Conservation (phyloP, 2,329 filamentous ascomycete species). For the Aureobasidium sp. region DNA sequence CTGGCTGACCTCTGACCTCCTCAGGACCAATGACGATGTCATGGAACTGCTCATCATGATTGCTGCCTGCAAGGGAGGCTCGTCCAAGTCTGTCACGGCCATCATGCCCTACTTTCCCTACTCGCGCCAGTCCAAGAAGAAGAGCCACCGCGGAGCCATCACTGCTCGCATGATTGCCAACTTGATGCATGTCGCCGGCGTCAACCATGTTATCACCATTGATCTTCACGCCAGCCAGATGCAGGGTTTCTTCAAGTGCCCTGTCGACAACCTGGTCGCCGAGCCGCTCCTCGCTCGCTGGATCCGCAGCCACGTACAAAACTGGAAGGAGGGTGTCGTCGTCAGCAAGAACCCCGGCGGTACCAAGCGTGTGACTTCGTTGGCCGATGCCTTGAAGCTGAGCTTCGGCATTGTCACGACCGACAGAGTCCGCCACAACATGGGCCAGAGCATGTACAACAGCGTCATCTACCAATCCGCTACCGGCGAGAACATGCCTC, state of each 20-base stretch:
- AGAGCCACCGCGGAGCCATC: slow-evolving; percentile 91
- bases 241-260: slow-evolving; percentile 98
- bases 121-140: slow-evolving; percentile 98
- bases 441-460: slow-evolving; percentile 57
- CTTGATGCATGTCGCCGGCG: slow-evolving; percentile 82
- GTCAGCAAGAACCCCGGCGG: slow-evolving; percentile 98
- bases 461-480: slow-evolving; percentile 63
- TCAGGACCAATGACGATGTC: slow-evolving; percentile 88
- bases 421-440: slow-evolving; percentile 50
- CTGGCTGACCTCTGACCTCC: slow-evolving; percentile 27
- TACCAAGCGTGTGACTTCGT: slow-evolving; percentile 91
- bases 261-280: slow-evolving; percentile 93
- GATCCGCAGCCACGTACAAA: slow-evolving; percentile 81
- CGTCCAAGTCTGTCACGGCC: slow-evolving; percentile 93
- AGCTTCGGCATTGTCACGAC: slow-evolving; percentile 97
- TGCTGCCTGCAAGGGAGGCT: slow-evolving; percentile 94
- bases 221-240: slow-evolving; percentile 91
- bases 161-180: slow-evolving; percentile 97
- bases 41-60: slow-evolving; percentile 99
- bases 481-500: slow-evolving; percentile 15
- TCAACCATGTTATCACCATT: slow-evolving; percentile 96
- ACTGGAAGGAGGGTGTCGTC: slow-evolving; percentile 87
- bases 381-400: slow-evolving; percentile 91
- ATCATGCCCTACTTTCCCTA: slow-evolving; percentile 97
- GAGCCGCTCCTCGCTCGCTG: slow-evolving; percentile 92